Conservation (phyloP, 2,329 filamentous ascomycete genomes). For the Apiospora sp. region DNA sequence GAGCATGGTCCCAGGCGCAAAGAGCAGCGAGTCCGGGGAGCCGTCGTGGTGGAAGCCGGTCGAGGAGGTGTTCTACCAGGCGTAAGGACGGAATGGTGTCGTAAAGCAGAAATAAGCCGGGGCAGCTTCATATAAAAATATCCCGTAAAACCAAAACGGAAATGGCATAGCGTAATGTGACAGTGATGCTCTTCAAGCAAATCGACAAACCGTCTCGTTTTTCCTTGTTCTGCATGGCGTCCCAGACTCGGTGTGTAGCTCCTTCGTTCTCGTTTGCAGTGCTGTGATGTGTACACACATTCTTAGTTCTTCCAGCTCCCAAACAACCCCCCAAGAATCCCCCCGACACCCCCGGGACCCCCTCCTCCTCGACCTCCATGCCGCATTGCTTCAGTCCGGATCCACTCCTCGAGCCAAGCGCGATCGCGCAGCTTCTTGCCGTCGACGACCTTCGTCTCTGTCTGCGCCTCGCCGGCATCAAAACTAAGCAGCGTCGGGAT, state of each 20-base stretch:
- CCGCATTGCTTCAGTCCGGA: conserved; percentile 57
- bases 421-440: conserved; percentile 56
- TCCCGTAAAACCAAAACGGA: conserved; percentile 1
- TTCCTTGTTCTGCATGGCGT: neutral
- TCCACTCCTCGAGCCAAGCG: conserved; percentile 62
- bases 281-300: neutral
- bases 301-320: conserved; percentile 37
- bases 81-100: conserved; percentile 44
- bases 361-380: conserved; percentile 54
- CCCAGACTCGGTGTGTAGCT: neutral
- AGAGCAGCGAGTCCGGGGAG: conserved; percentile 64
- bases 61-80: conserved; percentile 73
- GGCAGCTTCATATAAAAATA: neutral
- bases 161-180: neutral
- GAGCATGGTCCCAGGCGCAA: conserved; percentile 64
- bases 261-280: neutral
- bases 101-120: neutral
- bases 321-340: conserved; percentile 42
- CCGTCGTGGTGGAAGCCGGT: conserved; percentile 74
- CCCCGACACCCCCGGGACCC: conserved; percentile 43
- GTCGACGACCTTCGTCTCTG: conserved; percentile 57
- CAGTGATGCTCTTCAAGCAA: neutral
- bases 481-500: conserved; percentile 67
- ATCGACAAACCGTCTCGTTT: neutral
- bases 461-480: conserved; percentile 61